These are phyloP conservation scores for Isabelozyma pseudorhagii DNA, from an alignment of 805 yeast species.

Conservation along the genomic window DNA sequence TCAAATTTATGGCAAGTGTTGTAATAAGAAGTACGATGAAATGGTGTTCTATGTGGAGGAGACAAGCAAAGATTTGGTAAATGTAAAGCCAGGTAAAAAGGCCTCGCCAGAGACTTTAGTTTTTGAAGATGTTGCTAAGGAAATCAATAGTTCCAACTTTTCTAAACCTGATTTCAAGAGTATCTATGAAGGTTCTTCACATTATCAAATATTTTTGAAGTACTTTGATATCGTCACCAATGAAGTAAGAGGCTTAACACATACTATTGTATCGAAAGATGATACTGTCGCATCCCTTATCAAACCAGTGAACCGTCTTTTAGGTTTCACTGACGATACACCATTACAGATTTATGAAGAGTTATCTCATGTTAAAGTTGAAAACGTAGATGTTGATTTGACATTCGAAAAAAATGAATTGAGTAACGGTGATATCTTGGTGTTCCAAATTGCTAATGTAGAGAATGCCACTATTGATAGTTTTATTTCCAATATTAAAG, in stretches of 20 bases:
- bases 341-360: conserved; percentile 56
- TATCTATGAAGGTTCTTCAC: conserved; percentile 14
- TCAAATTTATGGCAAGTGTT: conserved; percentile 46
- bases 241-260: conserved; percentile 63
- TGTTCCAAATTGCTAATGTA: conserved; percentile 27
- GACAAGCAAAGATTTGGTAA: conserved; percentile 35
- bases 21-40: conserved; percentile 45
- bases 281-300: conserved; percentile 41
- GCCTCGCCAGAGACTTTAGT: conserved; percentile 15
- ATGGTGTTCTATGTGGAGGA: conserved; percentile 70
- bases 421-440: conserved; percentile 65
- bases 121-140: conserved; percentile 15
- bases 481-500: conserved; percentile 29
- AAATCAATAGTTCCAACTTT: conserved; percentile 11
- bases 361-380: conserved; percentile 51
- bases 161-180: conserved; percentile 7
- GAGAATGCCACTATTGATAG: conserved; percentile 11
- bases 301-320: conserved; percentile 37
- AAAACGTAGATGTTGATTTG: conserved; percentile 32
- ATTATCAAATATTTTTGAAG: conserved; percentile 50
- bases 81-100: conserved; percentile 13
- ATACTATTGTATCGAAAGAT: conserved; percentile 49
- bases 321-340: conserved; percentile 34
- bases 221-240: conserved; percentile 58
- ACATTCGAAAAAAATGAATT: conserved; percentile 58